These are phyloP conservation scores for Durio zibethinus DNA, from an alignment of 345 rosid species.

Conservation along the genomic window DNA sequence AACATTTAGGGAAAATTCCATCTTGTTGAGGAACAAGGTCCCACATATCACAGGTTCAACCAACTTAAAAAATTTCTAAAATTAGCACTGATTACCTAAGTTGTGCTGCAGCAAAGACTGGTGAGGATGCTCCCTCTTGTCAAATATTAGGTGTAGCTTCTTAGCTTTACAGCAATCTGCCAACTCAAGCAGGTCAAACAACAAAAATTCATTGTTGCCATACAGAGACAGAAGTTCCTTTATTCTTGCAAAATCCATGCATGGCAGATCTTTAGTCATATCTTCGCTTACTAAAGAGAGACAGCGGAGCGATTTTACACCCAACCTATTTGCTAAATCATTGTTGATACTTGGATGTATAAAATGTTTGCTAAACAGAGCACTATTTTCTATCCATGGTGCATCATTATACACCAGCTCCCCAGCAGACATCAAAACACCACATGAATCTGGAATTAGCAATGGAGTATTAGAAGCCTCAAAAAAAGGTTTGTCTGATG, in stretches of 20 bases:
- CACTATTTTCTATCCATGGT: constrained; percentile 86
- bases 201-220: constrained; percentile 73
- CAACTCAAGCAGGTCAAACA: constrained; percentile 93
- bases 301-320: constrained; percentile 80
- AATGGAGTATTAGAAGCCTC: constrained; percentile 51
- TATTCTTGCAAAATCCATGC: constrained; percentile 81
- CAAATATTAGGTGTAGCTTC: constrained; percentile 71
- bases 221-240: constrained; percentile 68
- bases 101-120: constrained; percentile 91
- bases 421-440: constrained; percentile 50
- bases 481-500: constrained; percentile 42
- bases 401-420: constrained; percentile 92
- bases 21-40: constrained; percentile 4
- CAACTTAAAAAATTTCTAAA: not conserved
- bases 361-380: constrained; percentile 63
- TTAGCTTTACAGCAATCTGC: constrained; percentile 91
- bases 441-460: constrained; percentile 72
- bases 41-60: constrained; percentile 1
- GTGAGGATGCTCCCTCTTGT: constrained; percentile 85
- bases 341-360: constrained; percentile 75
- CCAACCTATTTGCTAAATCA: constrained; percentile 81
- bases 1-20: not conserved
- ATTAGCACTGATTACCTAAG: constrained; percentile 46
- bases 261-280: constrained; percentile 82
- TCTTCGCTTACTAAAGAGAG: constrained; percentile 78